Conservation (phyloP, 139 green algal species). For the Micractinium sp. region DNA sequence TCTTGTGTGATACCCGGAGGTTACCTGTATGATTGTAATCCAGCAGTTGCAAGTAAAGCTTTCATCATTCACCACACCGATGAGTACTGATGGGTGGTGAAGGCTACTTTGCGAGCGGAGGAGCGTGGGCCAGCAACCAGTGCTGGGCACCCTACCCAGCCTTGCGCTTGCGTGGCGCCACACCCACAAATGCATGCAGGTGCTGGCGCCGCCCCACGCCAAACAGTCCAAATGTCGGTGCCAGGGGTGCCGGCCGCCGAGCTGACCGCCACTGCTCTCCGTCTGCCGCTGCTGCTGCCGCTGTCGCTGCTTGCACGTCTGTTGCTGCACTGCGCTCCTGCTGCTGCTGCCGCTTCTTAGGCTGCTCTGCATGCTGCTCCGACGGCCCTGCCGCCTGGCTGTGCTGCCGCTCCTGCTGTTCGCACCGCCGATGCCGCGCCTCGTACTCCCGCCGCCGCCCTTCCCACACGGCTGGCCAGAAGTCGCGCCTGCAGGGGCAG, state of each 20-base stretch:
- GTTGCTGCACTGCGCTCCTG: not conserved
- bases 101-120: too few species aligned
- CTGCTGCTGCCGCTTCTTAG: not conserved
- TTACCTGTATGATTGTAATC: too few species aligned
- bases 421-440: not conserved
- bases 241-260: not conserved
- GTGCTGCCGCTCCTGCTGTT: not conserved
- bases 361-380: too few species aligned
- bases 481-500: slow-evolving; percentile 52
- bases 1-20: too few species aligned
- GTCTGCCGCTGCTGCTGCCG: not conserved
- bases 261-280: not conserved
- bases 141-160: not conserved
- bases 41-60: too few species aligned
- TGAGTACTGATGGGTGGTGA: too few species aligned
- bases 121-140: too few species aligned
- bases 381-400: not conserved
- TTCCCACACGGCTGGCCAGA: slow-evolving; percentile 58
- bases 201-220: slow-evolving; percentile 34
- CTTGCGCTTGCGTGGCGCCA: not conserved
- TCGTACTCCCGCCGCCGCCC: slow-evolving; percentile 30
- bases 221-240: slow-evolving; percentile 29
- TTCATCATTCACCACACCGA: too few species aligned
- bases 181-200: slow-evolving; percentile 26
- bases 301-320: too few species aligned